Evolutionary conservation across 2,329 filamentous ascomycete species (phyloP).

Genomic region (Fusarium globosum): DNA sequence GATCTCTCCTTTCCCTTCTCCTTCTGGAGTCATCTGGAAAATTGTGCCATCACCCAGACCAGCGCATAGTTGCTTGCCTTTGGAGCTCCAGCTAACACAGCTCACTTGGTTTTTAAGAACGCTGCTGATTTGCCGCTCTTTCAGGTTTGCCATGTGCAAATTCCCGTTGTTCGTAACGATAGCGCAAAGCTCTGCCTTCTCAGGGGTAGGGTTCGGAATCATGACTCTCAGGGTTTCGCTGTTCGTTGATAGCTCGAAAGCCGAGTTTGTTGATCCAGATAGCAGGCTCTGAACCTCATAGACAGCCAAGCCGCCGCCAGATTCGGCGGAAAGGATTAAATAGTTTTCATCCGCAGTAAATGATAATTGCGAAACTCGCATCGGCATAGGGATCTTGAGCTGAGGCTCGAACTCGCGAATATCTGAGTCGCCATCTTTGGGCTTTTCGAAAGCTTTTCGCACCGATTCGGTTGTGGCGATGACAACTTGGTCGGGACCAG

Average conservation of each 20-base stretch:
- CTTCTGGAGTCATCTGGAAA: slow-evolving; percentile 85
- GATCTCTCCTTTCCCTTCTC: slow-evolving; percentile 79
- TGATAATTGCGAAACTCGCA: slow-evolving; percentile 85
- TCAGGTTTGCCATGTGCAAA: slow-evolving; percentile 84
- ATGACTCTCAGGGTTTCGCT: slow-evolving; percentile 78
- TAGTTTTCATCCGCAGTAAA: slow-evolving; percentile 93
- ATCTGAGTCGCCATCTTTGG: slow-evolving; percentile 70
- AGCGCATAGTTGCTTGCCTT: slow-evolving; percentile 91
- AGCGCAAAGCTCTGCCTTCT: slow-evolving; percentile 80
- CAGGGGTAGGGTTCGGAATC: slow-evolving; percentile 81
- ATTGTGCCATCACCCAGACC: slow-evolving; percentile 84
- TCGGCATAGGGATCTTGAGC: slow-evolving; percentile 76
- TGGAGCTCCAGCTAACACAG: slow-evolving; percentile 90
- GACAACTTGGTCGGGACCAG: slow-evolving; percentile 81
- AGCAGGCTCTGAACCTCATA: slow-evolving; percentile 80
- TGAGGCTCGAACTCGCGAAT: slow-evolving; percentile 78
- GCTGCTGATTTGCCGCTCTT: slow-evolving; percentile 72
- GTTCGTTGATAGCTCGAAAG: slow-evolving; percentile 82
- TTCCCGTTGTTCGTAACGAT: slow-evolving; percentile 84
- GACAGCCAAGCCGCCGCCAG: slow-evolving; percentile 82
- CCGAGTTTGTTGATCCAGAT: slow-evolving; percentile 72
- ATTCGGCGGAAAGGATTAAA: slow-evolving; percentile 84
- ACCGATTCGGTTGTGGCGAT: slow-evolving; percentile 82
- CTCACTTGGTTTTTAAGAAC: slow-evolving; percentile 79
- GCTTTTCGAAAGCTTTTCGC: slow-evolving; percentile 76